A percentile compares a stretch with the other conserved stretches of the same genome.
Evolutionary conservation across 139 green algal genomes (phyloP).

Genomic region (Asterochloris sp.): DNA sequence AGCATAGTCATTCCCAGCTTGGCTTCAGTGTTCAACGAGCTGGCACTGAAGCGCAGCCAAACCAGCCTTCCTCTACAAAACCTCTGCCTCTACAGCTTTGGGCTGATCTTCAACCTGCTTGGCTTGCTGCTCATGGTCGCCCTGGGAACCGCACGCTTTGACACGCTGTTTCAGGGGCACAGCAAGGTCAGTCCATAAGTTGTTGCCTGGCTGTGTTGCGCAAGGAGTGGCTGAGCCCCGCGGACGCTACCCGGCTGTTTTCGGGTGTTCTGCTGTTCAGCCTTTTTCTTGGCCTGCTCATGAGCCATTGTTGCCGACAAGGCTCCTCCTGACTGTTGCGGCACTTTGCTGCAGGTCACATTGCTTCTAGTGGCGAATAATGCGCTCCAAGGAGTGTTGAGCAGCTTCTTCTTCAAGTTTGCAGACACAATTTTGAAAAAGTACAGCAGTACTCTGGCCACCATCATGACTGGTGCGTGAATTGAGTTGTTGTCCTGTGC

Average conservation of each 20-base stretch:
- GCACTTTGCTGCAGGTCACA: slow-evolving; percentile 40
- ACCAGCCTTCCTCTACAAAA: slow-evolving; percentile 94
- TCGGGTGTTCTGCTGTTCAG: no score
- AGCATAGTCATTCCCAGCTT: slow-evolving; percentile 84
- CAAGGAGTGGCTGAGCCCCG: background rate
- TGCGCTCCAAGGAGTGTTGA: slow-evolving; percentile 88
- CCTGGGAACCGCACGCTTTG: background rate
- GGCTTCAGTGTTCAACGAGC: slow-evolving; percentile 94
- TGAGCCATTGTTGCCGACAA: no score
- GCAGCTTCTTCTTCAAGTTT: slow-evolving; percentile 98
- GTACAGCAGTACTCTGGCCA: slow-evolving; percentile 92
- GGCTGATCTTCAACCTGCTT: slow-evolving; percentile 78
- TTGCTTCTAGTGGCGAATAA: slow-evolving; percentile 91
- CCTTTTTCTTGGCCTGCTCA: no score
- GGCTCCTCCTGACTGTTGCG: no score
- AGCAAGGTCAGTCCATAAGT: background rate
- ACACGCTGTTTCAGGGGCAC: slow-evolving; percentile 56
- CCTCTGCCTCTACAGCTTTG: slow-evolving; percentile 98
- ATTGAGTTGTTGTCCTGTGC: no score
- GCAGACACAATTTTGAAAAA: slow-evolving; percentile 98
- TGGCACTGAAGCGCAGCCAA: slow-evolving; percentile 92
- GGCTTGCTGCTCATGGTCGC: slow-evolving; percentile 44
- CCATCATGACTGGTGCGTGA: slow-evolving; percentile 75
- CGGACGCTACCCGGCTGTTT: background rate
- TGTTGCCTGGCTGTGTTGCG: no score